Evolutionary conservation across 495 filamentous ascomycete species (phyloP), one percentile per base, ranked within the genome.

Genomic region (Tirmania nivea): DNA sequence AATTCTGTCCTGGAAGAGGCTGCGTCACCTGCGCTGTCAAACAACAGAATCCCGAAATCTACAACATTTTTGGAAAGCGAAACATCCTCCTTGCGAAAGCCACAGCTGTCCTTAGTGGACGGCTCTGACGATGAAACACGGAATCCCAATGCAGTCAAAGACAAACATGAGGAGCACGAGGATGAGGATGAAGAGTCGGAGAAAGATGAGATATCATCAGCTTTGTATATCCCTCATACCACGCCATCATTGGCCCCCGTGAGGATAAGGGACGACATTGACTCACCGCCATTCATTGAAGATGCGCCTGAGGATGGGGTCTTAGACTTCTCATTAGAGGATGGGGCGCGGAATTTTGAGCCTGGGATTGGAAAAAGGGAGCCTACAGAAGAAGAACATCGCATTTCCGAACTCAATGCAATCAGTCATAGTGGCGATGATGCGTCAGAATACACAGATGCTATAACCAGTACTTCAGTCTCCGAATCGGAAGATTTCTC

Each of bases 121-220:
- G 55, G 66, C 61, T 54, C 60, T 59, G 51, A 60, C 58, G 47
- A 51, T 52, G 52, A 50, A 56, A 60, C 17, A 51, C 35, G 34
- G 8, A 19, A 52, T 11, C 35, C 14, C 48, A 51, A 8, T 52
- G 51, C n/a, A 14, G 42, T 17, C 57, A 59, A 48, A 49, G 1
- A 55, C 50, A 17, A 59, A 58, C 45, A 57, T 54, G 1, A 55
- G 51, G 14, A 59, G 57, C 45, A 57, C 54, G 17, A 52, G 55
- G 73, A 75, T 60, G 83, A 83, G 52, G 83, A 83, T 35, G 85
- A 94, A 25, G 86, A 90, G 52, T 87, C 85, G 45, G 83, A 84
- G 20, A 78, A 87, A 64, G 90, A 96, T 62, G 85, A 94, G 65
- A 95, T 97, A 49, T 88, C 84, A 9, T 95, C 89, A 42, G 89